Evolutionary conservation across 129 eudicot genomes (phyloP), one percentile per base, ranked within the genome.

Genomic region (Arctium minus): DNA sequence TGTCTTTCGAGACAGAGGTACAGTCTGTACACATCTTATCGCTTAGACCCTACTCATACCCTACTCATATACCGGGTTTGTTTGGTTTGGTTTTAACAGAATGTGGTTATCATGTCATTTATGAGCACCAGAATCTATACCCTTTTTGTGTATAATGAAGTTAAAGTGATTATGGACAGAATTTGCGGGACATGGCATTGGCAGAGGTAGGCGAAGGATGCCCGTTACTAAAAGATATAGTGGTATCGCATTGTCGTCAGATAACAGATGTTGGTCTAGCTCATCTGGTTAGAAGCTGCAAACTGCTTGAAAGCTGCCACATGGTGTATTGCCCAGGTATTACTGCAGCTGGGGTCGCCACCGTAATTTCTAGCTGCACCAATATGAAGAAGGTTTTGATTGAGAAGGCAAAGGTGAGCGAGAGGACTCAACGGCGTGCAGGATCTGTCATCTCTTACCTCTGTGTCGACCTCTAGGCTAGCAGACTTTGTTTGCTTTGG

Each of bases 261-360:
- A 84, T 94, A 74, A 89, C 98, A 3, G 98, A 94, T 78, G 91
- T 87, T 4, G 98, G 98, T 30, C 73, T 94, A 8, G 72, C 81
- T 72, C 90, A 91, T 80, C 88, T 92, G 27, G 96, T 87, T 5
- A 86, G 38, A 53, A 87, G 82, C 22, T 91, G 97, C 87, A 80
- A 82, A 27, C 78, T 87, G 36, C 91, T 94, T 8, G 97, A 94
- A 84, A 74, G 90, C 36, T 92, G 97, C 84, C 96, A 94, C 85
- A 92, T 94, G 97, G 98, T 92, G 5, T 94, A 89, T 69, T 94
- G 98, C 85, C 96, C 96, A 4, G 87, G 92, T 29, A 88, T 94
- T 31, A 90, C 98, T 2, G 75, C 90, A 70, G 90, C 89, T 36
- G 98, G 98, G 38, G 98, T 94, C 6, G 93, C 98, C 27, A 92